Percentiles rank a stretch among this genome's conserved stretches.
Evolutionary conservation across 768 basidiomycete species (phyloP).

Genomic region (Tricholomella constricta): DNA sequence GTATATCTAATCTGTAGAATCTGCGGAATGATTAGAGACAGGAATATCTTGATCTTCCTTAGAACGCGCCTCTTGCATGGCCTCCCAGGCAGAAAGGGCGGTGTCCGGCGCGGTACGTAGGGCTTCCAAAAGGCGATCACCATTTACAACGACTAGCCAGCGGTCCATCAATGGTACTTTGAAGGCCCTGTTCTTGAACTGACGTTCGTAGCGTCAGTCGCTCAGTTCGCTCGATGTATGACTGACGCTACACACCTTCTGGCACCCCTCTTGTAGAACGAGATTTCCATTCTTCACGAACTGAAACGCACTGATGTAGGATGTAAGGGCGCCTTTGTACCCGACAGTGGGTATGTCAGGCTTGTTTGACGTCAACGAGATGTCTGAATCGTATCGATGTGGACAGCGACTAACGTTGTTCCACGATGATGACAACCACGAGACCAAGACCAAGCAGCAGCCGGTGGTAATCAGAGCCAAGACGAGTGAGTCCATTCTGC

Average conservation of each 20-base stretch:
- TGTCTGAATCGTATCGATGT: background rate
- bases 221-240: too few relatives aligned
- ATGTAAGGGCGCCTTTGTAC: conserved; percentile 9
- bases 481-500: conserved; percentile 3
- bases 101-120: conserved; percentile 48
- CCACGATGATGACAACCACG: background rate
- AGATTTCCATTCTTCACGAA: conserved; percentile 9
- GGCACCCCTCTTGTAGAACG: conserved; percentile 11
- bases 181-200: conserved; percentile 35
- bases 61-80: conserved; percentile 37
- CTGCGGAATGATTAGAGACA: conserved; percentile 14
- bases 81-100: conserved; percentile 42
- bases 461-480: conserved; percentile 2
- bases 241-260: conserved; percentile 7
- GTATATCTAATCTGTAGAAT: conserved; percentile 38
- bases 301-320: conserved; percentile 10
- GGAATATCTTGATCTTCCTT: background rate
- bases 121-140: conserved; percentile 43
- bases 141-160: conserved; percentile 48
- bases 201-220: too few relatives aligned
- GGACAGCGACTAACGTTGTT: background rate
- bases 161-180: conserved; percentile 43
- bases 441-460: background rate
- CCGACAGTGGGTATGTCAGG: conserved; percentile 14
- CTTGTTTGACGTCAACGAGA: background rate